A percentile compares a stretch with the other conserved stretches of the same genome.
These are phyloP conservation scores for Citrullus amarus DNA, from an alignment of 306 rosid species.

Conservation along the genomic window DNA sequence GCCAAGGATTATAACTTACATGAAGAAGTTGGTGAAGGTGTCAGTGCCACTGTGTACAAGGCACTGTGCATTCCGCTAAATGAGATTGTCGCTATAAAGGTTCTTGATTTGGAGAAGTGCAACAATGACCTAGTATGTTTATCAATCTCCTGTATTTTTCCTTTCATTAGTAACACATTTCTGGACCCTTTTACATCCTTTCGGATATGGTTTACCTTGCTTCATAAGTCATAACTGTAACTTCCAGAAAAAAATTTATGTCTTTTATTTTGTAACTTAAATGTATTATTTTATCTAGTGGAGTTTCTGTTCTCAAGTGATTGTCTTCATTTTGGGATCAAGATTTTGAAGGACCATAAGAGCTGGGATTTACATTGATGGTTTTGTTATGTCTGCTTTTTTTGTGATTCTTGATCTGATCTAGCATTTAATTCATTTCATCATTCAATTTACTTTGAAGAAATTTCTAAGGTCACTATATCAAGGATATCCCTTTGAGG, in stretches of 20 bases:
- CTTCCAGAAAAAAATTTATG: neutral
- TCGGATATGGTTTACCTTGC: neutral
- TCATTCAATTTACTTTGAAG: neutral
- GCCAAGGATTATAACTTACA: conserved; percentile 58
- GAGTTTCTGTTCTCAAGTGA: neutral
- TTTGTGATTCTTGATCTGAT: neutral
- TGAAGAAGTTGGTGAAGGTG: conserved; percentile 97
- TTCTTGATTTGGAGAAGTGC: conserved; percentile 82
- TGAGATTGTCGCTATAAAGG: conserved; percentile 78
- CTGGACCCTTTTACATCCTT: neutral
- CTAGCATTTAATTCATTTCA: neutral
- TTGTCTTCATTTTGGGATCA: neutral
- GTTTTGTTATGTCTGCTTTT: neutral
- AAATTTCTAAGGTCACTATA: neutral
- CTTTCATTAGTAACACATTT: neutral
- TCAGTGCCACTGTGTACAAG: conserved; percentile 75
- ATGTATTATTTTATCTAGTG: neutral
- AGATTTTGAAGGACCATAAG: neutral
- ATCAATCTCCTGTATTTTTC: neutral
- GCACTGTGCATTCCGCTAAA: conserved; percentile 81
- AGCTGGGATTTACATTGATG: neutral
- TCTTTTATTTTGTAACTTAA: neutral
- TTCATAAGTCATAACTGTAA: neutral
- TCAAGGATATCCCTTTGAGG: neutral
- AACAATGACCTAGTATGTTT: conserved; percentile 58